Evolutionary conservation across 2,329 filamentous ascomycete species (phyloP).

Genomic region (Neonectria neomacrospora): DNA sequence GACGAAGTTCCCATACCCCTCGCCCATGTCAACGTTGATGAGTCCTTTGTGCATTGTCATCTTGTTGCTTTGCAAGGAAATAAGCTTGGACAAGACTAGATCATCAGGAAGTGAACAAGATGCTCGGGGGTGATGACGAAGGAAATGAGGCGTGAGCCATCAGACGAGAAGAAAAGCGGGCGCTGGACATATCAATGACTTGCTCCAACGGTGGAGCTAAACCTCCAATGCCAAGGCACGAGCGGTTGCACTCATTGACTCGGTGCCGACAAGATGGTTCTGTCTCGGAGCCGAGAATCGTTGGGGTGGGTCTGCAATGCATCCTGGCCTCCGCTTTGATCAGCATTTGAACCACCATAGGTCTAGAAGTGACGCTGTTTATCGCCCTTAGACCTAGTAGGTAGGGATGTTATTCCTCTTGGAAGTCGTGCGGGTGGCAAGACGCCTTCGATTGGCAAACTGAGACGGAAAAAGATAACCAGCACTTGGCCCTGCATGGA

Average conservation of each 20-base stretch:
- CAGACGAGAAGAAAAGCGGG: constrained; percentile 3
- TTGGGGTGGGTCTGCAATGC: background rate
- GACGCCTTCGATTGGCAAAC: too few species aligned
- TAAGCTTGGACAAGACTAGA: background rate
- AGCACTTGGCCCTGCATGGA: too few species aligned
- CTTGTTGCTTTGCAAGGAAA: background rate
- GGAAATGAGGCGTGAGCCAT: constrained; percentile 1
- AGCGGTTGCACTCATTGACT: background rate
- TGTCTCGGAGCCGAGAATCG: constrained; percentile 19
- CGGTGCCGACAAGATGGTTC: constrained; percentile 5
- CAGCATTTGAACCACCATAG: background rate
- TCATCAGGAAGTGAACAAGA: background rate
- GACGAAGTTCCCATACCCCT: constrained; percentile 58
- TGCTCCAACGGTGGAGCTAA: constrained; percentile 12
- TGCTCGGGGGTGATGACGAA: background rate
- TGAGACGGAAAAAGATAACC: too few species aligned
- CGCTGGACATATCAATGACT: background rate
- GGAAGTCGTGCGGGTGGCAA: too few species aligned
- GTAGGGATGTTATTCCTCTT: too few species aligned
- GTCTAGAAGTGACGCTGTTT: background rate
- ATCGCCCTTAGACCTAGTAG: too few species aligned
- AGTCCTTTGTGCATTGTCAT: constrained; percentile 28
- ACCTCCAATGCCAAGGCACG: constrained; percentile 11
- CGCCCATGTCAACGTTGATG: constrained; percentile 59
- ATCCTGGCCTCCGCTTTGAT: background rate